A percentile compares a stretch with the other conserved stretches of the same genome.
These are phyloP conservation scores for Ophiosphaerella narmari DNA, from an alignment of 2,329 filamentous ascomycete genomes.

Conservation along the genomic window DNA sequence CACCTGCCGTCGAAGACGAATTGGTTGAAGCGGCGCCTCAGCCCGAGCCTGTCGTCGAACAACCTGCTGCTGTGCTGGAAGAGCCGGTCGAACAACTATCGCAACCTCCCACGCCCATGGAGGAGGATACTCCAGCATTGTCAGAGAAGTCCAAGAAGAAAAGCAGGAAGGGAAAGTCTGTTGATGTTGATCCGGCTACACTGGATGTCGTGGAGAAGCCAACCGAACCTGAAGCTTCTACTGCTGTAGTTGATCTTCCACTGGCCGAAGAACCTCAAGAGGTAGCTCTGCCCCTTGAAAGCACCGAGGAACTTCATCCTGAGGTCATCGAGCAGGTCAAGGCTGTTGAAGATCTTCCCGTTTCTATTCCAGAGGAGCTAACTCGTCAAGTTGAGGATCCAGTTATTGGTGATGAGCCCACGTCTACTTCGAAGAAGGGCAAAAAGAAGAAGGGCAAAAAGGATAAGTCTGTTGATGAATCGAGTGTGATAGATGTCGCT, in stretches of 20 bases:
- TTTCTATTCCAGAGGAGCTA: background rate
- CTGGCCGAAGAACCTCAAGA: background rate
- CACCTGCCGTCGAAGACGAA: too few species aligned
- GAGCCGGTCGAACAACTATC: background rate
- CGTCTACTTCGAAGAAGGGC: slow-evolving; percentile 16
- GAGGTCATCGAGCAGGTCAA: background rate
- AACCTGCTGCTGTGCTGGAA: too few species aligned
- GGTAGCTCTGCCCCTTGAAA: background rate
- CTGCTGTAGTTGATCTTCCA: background rate
- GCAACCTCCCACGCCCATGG: background rate
- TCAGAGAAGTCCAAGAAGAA: background rate
- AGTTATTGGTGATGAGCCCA: slow-evolving; percentile 8
- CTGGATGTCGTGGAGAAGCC: background rate
- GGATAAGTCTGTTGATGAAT: slow-evolving; percentile 7
- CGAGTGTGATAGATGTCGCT: background rate
- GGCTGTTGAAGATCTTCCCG: background rate
- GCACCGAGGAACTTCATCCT: background rate
- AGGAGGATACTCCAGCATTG: background rate
- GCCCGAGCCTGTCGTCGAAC: too few species aligned
- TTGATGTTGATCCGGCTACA: background rate
- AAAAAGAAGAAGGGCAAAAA: slow-evolving; percentile 33
- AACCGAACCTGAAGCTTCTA: background rate
- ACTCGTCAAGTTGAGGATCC: background rate
- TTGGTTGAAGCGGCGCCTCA: too few species aligned
- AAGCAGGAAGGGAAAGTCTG: background rate